Evolutionary conservation across 192 early-diverging fungal genomes (phyloP).

Genomic region (Kappamyces sp.): DNA sequence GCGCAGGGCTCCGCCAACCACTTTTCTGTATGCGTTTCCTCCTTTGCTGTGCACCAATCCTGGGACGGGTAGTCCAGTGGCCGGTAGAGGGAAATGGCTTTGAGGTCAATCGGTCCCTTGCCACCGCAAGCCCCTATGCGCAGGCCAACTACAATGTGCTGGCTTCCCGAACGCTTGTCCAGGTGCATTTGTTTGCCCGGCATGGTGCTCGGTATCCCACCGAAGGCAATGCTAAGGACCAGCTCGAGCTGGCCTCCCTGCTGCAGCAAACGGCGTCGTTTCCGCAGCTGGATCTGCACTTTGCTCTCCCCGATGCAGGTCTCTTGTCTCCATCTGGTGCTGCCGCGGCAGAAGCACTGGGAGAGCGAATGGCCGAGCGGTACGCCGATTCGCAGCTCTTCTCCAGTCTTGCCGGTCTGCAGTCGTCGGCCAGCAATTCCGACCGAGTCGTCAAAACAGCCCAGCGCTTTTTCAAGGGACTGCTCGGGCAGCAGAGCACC

Average conservation of each 20-base stretch:
- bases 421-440: not conserved
- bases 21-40: too few relatives aligned
- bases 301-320: not conserved
- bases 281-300: not conserved
- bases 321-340: not conserved
- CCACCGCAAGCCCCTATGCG: too few relatives aligned
- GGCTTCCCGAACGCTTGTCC: not conserved
- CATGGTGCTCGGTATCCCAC: constrained; percentile 11
- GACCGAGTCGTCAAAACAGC: constrained; percentile 9
- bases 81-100: too few relatives aligned
- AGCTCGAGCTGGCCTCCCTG: not conserved
- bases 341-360: not conserved
- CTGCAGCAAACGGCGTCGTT: constrained; percentile 3
- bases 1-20: too few relatives aligned
- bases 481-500: not conserved
- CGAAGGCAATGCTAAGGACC: not conserved
- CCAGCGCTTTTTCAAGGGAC: not conserved
- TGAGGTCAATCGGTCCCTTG: too few relatives aligned
- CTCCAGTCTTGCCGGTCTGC: not conserved
- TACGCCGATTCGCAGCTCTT: not conserved
- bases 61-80: too few relatives aligned
- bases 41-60: too few relatives aligned
- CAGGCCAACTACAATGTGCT: not conserved
- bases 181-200: constrained; percentile 10
- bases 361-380: not conserved